Conservation (phyloP, 176 grass and related monocot species). For the Carex myosuroides region DNA sequence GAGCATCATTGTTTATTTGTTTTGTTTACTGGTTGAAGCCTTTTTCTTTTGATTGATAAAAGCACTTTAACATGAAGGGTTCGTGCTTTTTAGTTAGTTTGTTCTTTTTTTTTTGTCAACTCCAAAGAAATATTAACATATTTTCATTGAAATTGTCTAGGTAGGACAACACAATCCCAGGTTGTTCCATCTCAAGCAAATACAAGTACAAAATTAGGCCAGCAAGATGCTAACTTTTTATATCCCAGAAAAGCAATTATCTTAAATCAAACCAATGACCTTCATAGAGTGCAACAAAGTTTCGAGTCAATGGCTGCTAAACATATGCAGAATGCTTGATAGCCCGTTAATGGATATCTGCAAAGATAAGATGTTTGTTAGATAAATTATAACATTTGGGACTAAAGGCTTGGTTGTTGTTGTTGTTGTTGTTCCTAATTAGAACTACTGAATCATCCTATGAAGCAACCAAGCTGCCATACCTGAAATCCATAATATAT, state of each 20-base stretch:
- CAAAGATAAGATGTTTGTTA: background rate
- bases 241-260: background rate
- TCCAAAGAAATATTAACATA: background rate
- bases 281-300: constrained; percentile 71
- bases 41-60: background rate
- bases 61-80: background rate
- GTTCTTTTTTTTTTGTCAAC: background rate
- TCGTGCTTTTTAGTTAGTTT: background rate
- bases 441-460: background rate
- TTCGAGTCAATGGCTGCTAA: constrained; percentile 85
- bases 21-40: background rate
- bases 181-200: background rate
- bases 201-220: background rate
- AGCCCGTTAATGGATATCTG: constrained; percentile 82
- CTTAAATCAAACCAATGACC: background rate
- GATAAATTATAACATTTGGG: background rate
- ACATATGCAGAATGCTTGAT: constrained; percentile 95
- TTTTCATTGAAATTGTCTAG: background rate
- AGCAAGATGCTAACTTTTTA: constrained; percentile 20
- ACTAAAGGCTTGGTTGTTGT: no score
- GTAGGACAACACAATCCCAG: background rate
- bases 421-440: background rate
- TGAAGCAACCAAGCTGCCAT: background rate
- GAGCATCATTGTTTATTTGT: background rate
- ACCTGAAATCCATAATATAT: constrained; percentile 93